A percentile compares a stretch with the other conserved stretches of the same genome.
Evolutionary conservation across 371 early-diverging fungal species (phyloP).

Genomic region (Saksenaea oblongispora): DNA sequence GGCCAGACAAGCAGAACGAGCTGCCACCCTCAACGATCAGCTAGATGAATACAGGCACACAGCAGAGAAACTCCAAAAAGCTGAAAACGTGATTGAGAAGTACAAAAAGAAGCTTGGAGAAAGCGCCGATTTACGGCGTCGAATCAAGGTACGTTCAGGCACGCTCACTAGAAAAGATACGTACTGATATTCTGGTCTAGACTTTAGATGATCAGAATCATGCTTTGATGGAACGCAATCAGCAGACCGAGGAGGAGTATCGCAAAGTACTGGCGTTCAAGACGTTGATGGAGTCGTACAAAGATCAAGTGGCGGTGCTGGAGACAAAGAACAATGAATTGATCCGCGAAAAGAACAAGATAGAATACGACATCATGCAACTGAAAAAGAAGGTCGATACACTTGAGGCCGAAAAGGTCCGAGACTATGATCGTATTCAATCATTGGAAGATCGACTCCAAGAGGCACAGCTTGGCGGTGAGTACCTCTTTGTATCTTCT

Average conservation of each 20-base stretch:
- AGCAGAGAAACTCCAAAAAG: conserved; percentile 87
- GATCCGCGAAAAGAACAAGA: conserved; percentile 69
- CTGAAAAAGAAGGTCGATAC: conserved; percentile 62
- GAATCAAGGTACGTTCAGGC: conserved; percentile 62
- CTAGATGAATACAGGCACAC: conserved; percentile 87
- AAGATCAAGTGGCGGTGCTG: conserved; percentile 75
- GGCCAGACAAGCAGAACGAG: conserved; percentile 65
- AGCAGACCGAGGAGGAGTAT: conserved; percentile 85
- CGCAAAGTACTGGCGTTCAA: conserved; percentile 77
- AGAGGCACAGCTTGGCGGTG: conserved; percentile 79
- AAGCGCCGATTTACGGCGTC: conserved; percentile 72
- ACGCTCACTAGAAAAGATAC: not conserved
- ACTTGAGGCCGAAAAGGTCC: conserved; percentile 63
- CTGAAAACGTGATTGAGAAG: conserved; percentile 92
- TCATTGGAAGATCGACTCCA: conserved; percentile 78
- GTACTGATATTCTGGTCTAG: conserved; percentile 12
- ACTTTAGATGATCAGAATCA: conserved; percentile 79
- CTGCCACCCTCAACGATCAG: conserved; percentile 77
- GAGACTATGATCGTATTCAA: conserved; percentile 76
- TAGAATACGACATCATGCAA: conserved; percentile 72
- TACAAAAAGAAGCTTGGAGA: conserved; percentile 95
- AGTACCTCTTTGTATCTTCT: conserved; percentile 1
- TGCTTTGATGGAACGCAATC: conserved; percentile 64
- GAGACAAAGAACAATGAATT: conserved; percentile 74
- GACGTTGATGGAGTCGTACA: conserved; percentile 83